phyloP scores from a whole-genome alignment of 768 basidiomycete species.

The Strobilomyces echinocephalus region DNA sequence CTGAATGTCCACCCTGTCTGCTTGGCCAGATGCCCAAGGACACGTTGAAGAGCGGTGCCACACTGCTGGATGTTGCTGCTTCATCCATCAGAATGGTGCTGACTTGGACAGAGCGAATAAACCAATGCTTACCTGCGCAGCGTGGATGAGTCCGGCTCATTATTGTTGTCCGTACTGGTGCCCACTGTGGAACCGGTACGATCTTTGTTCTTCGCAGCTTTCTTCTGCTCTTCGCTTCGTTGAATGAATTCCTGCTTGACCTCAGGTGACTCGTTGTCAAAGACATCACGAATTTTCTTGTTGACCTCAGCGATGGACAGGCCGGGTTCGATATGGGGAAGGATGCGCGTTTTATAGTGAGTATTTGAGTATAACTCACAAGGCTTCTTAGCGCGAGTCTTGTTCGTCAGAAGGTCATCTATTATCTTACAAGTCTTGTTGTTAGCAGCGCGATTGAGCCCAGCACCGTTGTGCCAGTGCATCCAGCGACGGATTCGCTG shows the following conservation, averaged over 20 bases:
- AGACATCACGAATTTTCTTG: neutral
- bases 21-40: neutral
- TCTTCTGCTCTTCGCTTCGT: neutral
- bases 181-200: no score
- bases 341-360: neutral
- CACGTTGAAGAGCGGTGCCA: neutral
- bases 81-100: no score
- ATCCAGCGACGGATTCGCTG: neutral
- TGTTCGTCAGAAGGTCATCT: neutral
- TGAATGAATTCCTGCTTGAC: neutral
- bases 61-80: neutral
- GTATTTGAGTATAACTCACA: neutral
- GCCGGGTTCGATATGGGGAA: neutral
- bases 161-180: no score
- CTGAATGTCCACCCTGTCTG: neutral
- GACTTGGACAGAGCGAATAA: no score
- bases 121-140: no score
- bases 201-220: neutral
- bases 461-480: neutral
- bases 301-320: neutral
- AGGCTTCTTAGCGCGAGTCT: neutral
- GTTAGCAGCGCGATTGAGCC: neutral
- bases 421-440: no score
- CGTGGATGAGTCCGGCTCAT: neutral
- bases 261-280: neutral